Base-by-base conservation (phyloP, 805 yeast species). In the Wickerhamiella azymoides region DNA sequence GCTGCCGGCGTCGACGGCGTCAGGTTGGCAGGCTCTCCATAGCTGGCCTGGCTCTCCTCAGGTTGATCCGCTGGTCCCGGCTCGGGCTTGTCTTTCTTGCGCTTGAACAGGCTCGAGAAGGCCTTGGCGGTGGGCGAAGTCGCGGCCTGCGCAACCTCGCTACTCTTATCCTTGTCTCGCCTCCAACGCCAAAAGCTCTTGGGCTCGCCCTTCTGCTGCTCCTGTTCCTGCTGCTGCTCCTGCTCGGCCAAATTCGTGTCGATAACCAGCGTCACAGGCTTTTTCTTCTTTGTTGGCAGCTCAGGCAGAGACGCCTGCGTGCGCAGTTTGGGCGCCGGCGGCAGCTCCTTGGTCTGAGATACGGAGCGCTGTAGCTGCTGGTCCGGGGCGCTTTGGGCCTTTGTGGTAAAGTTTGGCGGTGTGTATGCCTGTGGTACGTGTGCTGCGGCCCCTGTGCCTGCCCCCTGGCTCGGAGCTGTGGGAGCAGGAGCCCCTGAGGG, bases 31-130 rank as follows among this genome's bases (percentile, higher is more conserved):
- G 41, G 32, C 10, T 36, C 37, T 19, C 10, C 13, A 8, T n/a
- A n/a, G n/a, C n/a, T n/a, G n/a, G n/a, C n/a, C n/a, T n/a, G 33
- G 21, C 18, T 36, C 28, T 5, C 16, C 14, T 3, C 42, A 37
- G 19, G 24, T 42, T 25, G 19, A 36, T 36, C n/a, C n/a, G n/a
- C n/a, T n/a, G n/a, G n/a, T 36, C 25, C 27, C 3, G 33, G 32
- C 8, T 39, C 47, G 10, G 38, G 18, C 28, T 43, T 35, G 45
- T 51, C 40, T 33, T 48, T 44, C 19, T 54, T 52, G 45, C 54
- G 54, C 48, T 55, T 56, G 52, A 56, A 56, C 14, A 56, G 43
- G 16, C 40, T 50, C n/a, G 56, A 46, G 14, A 56, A 48, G 21
- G 53, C 16, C 17, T 46, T 47, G 7, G 50, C 47, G 2, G 53